Evolutionary conservation across 2,329 filamentous ascomycete genomes (phyloP), one percentile per base, ranked within the genome.

Genomic region (Fusarium pseudograminearum): DNA sequence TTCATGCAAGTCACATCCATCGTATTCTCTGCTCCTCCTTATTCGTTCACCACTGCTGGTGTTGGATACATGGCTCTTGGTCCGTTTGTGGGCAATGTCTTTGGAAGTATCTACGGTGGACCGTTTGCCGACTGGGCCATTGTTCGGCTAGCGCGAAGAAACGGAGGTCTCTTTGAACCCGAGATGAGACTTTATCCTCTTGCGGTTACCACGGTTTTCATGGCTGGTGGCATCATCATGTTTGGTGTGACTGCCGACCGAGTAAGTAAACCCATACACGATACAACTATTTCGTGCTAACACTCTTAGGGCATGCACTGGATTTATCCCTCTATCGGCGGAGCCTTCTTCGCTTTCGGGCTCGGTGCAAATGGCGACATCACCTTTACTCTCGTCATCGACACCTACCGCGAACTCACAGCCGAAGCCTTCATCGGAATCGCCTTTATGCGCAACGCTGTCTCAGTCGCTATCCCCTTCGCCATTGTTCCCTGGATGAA

Each of bases 161-260:
- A 83, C 12, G 74, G 75, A 0, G 82, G 81, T 4, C 72, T 80
- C 9, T 83, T 80, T 41, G 82, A 84, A 65, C 82, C 82, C 0
- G 82, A 84, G 63, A 83, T 83, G 77, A 76, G 82, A 7, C 67
- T 84, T 7, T 81, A 77, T 34, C 42, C 70, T 24, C 55, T 76
- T 11, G 34, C 69, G 1, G n/a, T 76, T 5, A 78, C 80, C 3
- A 76, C 78, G 0, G 11, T 82, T 1, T 36, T 73, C 4, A 76
- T 80, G 74, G 73, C 77, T 6, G 79, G 75, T 4, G 81, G 81
- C 0, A 44, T 81, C 4, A 77, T 80, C 4, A 79, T 83, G 74
- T 83, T 81, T 66, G 81, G 81, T 2, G 70, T 69, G 1, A 81
- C 80, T 1, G 71, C 78, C 5, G 74, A 76, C 15, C 66, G 74